Evolutionary conservation across 768 basidiomycete species (phyloP).

Genomic region (Inosperma sp.): DNA sequence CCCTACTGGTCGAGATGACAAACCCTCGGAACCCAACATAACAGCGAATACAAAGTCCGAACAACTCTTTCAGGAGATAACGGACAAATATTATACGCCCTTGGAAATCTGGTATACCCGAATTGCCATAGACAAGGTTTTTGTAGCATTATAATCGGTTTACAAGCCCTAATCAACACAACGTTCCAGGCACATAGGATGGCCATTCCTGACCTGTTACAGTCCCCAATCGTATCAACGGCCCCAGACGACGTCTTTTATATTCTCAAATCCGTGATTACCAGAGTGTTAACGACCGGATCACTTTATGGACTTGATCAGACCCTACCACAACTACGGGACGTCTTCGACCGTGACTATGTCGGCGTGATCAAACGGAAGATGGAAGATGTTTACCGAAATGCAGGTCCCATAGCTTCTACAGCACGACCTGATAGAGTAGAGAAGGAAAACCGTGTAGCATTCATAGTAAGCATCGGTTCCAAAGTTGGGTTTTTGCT

Average conservation of each 20-base stretch:
- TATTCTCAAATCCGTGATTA: conserved; percentile 80
- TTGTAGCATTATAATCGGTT: no score
- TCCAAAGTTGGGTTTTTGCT: neutral
- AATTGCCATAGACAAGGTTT: conserved; percentile 87
- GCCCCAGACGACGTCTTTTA: conserved; percentile 95
- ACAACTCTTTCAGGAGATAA: conserved; percentile 57
- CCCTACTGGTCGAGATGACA: neutral
- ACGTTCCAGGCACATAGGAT: conserved; percentile 79
- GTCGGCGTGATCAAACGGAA: conserved; percentile 75
- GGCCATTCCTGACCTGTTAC: conserved; percentile 66
- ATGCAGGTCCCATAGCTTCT: conserved; percentile 37
- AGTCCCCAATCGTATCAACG: conserved; percentile 62
- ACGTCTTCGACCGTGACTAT: conserved; percentile 80
- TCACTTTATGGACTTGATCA: conserved; percentile 53
- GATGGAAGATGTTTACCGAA: conserved; percentile 83
- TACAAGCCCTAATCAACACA: no score
- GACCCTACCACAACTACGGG: conserved; percentile 59
- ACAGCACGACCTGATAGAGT: conserved; percentile 62
- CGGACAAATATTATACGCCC: conserved; percentile 76
- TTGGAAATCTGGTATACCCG: conserved; percentile 91
- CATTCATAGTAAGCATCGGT: conserved; percentile 62
- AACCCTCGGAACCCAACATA: conserved; percentile 20
- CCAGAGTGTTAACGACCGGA: conserved; percentile 75
- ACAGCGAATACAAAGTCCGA: conserved; percentile 53
- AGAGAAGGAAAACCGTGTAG: conserved; percentile 72